Conservation (phyloP, 2,329 filamentous ascomycete genomes). For the Calonectria ilicicola region DNA sequence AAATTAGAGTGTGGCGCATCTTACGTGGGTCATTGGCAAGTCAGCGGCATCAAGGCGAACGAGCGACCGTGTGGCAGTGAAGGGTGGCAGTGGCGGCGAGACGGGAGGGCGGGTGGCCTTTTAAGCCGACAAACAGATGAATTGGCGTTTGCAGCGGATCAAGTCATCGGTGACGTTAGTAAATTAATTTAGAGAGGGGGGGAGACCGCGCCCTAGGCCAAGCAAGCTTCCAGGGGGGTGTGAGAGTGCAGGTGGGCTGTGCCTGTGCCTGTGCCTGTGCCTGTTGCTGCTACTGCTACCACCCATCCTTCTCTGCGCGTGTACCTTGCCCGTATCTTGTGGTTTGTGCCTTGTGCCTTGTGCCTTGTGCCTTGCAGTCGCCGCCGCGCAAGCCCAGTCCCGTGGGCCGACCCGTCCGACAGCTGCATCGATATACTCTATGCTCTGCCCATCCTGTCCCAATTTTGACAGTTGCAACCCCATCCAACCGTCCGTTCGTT, state of each 20-base stretch:
- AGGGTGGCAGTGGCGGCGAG: neutral
- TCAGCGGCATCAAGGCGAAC: neutral
- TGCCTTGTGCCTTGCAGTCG: slow-evolving; percentile 2
- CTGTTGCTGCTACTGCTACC: too few relatives aligned
- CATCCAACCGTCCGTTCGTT: neutral
- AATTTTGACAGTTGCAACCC: neutral
- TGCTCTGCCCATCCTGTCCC: neutral
- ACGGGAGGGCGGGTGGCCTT: neutral
- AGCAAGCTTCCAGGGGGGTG: too few relatives aligned
- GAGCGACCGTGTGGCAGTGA: neutral
- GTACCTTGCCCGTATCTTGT: neutral
- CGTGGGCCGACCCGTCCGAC: neutral
- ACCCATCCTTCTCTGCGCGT: neutral
- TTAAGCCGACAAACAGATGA: neutral
- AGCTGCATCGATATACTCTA: neutral
- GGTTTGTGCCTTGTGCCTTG: neutral
- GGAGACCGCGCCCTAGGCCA: too few relatives aligned
- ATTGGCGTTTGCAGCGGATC: too few relatives aligned
- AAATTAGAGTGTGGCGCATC: slow-evolving; percentile 5
- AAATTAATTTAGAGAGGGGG: too few relatives aligned
- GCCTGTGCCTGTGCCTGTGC: too few relatives aligned
- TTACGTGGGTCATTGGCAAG: neutral
- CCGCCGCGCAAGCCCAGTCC: neutral
- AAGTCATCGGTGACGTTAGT: too few relatives aligned
- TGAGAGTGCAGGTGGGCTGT: too few relatives aligned